Evolutionary conservation across 352 stramenopile species (phyloP), one percentile per base, ranked within the genome.

Genomic region (Globisporangium camurandrum): DNA sequence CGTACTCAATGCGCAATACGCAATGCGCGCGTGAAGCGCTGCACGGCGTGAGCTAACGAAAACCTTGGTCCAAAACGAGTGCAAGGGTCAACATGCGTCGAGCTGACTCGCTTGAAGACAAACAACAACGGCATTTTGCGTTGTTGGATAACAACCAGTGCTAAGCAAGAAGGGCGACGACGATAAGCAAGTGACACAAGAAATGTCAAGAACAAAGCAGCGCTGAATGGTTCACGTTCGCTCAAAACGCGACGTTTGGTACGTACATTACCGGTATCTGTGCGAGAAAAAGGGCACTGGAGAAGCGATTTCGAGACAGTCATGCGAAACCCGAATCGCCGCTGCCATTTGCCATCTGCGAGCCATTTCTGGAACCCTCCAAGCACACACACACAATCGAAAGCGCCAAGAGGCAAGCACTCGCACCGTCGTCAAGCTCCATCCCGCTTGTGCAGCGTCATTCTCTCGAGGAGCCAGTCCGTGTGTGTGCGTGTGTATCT

Each of bases 331-430:
- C 52, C 36, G 20, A 56, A 56, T 49, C 51, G 44, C 47, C 34
- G 30, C 46, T 19, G 20, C 27, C 9, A n/a, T n/a, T n/a, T n/a
- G n/a, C n/a, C n/a, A n/a, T n/a, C n/a, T n/a, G n/a, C n/a, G 45
- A 14, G 36, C 36, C 36, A 41, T 41, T 41, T 41, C 36, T 41
- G 36, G 36, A 41, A 41, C 36, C 20, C 5, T 17, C 20, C 2
- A 24, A 16, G 24, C 9, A 4, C 23, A 20, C 45, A 20, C 41
- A 41, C 53, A 59, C 39, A 59, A 59, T 54, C 46, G 37, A 51
- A 59, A 37, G 43, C 38, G 46, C 46, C 53, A 59, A 59, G 38
- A 46, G 53, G 53, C 53, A 59, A 44, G 43, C 51, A 2, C 34
- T 30, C 24, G 12, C 38, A 22, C 37, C 2, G 26, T 9, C 26